A percentile compares a stretch with the other conserved stretches of the same genome.
Conservation (phyloP, 768 basidiomycete species). For the Boletus sp. region DNA sequence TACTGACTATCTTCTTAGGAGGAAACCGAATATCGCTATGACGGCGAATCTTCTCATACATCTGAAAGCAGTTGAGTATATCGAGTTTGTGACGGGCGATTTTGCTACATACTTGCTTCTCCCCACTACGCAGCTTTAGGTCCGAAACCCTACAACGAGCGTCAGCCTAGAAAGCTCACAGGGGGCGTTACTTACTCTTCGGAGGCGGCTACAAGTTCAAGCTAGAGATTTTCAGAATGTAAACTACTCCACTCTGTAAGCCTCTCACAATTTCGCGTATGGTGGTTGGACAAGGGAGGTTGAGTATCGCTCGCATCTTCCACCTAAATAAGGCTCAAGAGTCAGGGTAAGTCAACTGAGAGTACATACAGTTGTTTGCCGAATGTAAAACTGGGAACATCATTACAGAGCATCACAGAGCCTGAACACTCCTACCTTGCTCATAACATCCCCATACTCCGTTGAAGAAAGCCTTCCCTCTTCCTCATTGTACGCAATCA, state of each 20-base stretch:
- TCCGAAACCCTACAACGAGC: conserved; percentile 54
- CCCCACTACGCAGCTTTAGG: conserved; percentile 66
- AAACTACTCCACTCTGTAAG: neutral
- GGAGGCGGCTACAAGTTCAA: conserved; percentile 61
- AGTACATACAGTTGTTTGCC: conserved; percentile 56
- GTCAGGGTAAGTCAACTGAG: neutral
- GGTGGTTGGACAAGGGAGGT: conserved; percentile 50
- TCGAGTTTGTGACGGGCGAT: neutral
- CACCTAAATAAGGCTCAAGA: neutral
- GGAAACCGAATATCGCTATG: conserved; percentile 81
- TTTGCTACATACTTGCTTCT: conserved; percentile 54
- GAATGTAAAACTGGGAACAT: conserved; percentile 63
- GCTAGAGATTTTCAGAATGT: conserved; percentile 34
- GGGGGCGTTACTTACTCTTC: conserved; percentile 52
- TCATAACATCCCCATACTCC: conserved; percentile 83
- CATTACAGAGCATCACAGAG: neutral
- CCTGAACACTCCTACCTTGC: conserved; percentile 52
- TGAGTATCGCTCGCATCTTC: conserved; percentile 68
- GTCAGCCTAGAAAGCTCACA: conserved; percentile 1
- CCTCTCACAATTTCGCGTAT: conserved; percentile 64
- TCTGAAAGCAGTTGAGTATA: conserved; percentile 23
- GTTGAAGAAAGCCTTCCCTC: conserved; percentile 55
- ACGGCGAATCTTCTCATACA: conserved; percentile 63
- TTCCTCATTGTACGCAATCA: conserved; percentile 47
- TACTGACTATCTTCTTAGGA: conserved; percentile 64